phyloP scores from a whole-genome alignment of 495 filamentous ascomycete genomes.

The Talaromyces proteolyticus region DNA sequence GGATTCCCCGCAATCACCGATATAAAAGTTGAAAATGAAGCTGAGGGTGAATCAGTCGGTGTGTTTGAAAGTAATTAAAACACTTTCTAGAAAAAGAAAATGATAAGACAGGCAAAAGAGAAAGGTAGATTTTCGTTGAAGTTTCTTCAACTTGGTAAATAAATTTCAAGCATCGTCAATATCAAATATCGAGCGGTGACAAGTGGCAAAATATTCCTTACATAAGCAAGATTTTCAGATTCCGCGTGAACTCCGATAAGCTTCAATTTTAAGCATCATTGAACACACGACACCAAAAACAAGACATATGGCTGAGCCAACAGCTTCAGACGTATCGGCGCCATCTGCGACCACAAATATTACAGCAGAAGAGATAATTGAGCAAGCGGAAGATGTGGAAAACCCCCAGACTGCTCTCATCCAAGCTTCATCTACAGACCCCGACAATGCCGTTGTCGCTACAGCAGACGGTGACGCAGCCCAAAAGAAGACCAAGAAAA shows the following conservation, averaged over 20 bases:
- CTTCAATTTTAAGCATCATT: neutral
- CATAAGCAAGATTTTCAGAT: constrained; percentile 1
- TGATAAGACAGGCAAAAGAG: neutral
- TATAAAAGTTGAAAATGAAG: neutral
- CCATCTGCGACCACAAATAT: constrained; percentile 7
- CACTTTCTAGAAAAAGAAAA: too few relatives aligned
- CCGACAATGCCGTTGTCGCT: constrained; percentile 13
- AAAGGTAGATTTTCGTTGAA: neutral
- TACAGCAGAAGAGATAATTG: neutral
- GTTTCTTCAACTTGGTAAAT: neutral
- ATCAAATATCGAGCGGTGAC: constrained; percentile 3
- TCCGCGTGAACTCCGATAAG: constrained; percentile 3
- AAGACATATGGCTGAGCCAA: constrained; percentile 26
- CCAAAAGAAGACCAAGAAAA: constrained; percentile 46
- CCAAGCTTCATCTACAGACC: constrained; percentile 2
- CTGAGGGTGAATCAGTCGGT: neutral
- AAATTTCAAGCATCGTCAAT: neutral
- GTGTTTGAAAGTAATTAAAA: too few relatives aligned
- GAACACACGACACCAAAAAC: neutral
- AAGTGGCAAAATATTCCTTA: constrained; percentile 3
- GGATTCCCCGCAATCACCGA: constrained; percentile 3
- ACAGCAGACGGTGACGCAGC: constrained; percentile 14
- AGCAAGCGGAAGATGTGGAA: neutral
- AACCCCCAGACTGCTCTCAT: neutral
- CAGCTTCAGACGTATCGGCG: constrained; percentile 13